phyloP scores from a whole-genome alignment of 495 filamentous ascomycete species.

The Penicillium taxi region DNA sequence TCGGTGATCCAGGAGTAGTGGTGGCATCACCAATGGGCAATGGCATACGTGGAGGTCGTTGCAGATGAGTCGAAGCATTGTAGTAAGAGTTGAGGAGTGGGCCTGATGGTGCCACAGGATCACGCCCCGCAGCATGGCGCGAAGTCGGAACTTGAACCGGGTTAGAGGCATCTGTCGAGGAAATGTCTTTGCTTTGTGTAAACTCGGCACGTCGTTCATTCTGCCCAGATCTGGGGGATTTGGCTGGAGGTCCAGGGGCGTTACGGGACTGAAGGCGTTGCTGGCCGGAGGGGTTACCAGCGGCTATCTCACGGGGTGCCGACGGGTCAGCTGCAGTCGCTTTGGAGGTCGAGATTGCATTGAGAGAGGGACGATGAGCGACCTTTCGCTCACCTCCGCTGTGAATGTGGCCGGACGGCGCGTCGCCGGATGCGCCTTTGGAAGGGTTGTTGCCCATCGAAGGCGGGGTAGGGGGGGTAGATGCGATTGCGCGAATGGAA shows the following conservation, averaged over 20 bases:
- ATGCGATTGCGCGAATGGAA: not conserved
- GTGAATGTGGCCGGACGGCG: constrained; percentile 21
- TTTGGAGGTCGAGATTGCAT: constrained; percentile 32
- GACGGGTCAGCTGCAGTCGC: constrained; percentile 37
- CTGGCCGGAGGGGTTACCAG: constrained; percentile 33
- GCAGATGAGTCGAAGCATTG: constrained; percentile 47
- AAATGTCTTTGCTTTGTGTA: constrained; percentile 16
- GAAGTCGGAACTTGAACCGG: constrained; percentile 46
- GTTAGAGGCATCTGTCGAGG: constrained; percentile 32
- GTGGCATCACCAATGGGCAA: constrained; percentile 86
- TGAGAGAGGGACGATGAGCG: constrained; percentile 32
- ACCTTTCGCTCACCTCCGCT: constrained; percentile 30
- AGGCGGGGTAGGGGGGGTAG: constrained; percentile 20
- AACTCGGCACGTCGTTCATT: constrained; percentile 18
- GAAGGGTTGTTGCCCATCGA: constrained; percentile 46
- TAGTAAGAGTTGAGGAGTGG: constrained; percentile 44
- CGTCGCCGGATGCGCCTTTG: constrained; percentile 36
- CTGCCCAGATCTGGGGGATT: constrained; percentile 10
- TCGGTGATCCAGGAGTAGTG: constrained; percentile 78
- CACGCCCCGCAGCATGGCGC: constrained; percentile 26
- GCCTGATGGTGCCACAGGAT: constrained; percentile 35
- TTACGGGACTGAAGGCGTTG: constrained; percentile 36
- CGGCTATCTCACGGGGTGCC: constrained; percentile 35
- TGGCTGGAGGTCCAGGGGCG: constrained; percentile 19
- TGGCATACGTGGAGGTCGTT: constrained; percentile 76